Conservation (phyloP, 805 yeast species). For the Candida golubevii region DNA sequence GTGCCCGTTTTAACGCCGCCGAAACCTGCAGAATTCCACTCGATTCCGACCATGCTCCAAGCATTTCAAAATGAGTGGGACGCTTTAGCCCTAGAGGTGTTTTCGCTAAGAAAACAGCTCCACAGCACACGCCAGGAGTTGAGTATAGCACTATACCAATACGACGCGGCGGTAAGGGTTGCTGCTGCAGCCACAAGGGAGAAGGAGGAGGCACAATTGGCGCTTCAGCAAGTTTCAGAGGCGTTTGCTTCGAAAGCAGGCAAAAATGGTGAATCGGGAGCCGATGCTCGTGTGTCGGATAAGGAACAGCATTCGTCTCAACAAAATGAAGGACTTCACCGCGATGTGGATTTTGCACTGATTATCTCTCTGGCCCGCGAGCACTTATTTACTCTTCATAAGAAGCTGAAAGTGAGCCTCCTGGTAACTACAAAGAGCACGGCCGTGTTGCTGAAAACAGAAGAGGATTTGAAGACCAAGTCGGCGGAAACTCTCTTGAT, state of each 20-base stretch:
- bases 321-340: background rate
- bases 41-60: constrained; percentile 74
- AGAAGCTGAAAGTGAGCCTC: constrained; percentile 26
- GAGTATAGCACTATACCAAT: constrained; percentile 72
- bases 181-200: constrained; percentile 74
- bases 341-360: background rate
- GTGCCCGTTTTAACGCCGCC: constrained; percentile 9
- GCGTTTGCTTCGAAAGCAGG: constrained; percentile 8
- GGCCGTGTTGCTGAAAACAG: constrained; percentile 11
- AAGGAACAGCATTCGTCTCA: background rate
- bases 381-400: constrained; percentile 33
- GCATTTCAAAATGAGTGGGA: constrained; percentile 90
- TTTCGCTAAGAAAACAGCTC: constrained; percentile 69
- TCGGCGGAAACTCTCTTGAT: constrained; percentile 3
- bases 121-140: constrained; percentile 64
- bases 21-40: constrained; percentile 47
- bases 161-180: constrained; percentile 88
- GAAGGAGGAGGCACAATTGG: constrained; percentile 66
- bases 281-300: constrained; percentile 11
- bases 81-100: constrained; percentile 74
- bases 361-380: constrained; percentile 23
- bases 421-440: constrained; percentile 16
- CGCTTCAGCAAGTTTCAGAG: constrained; percentile 52
- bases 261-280: background rate
- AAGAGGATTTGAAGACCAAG: background rate